Conservation (phyloP, 2,329 filamentous ascomycete genomes). For the Tolypocladium album region DNA sequence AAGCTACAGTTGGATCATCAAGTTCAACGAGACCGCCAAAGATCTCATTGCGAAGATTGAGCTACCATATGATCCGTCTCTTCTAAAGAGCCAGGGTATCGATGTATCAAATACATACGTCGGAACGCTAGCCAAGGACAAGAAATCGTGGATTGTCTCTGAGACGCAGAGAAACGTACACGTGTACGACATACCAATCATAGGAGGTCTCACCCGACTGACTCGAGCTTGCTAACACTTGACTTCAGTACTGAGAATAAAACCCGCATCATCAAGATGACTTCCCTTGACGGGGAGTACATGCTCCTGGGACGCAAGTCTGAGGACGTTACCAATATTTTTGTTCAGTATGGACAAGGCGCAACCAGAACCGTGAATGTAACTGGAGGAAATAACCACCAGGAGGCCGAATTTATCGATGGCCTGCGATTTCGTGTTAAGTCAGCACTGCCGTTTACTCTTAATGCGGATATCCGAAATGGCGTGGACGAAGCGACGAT, state of each 20-base stretch:
- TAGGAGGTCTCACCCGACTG: background rate
- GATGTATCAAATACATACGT: constrained; percentile 4
- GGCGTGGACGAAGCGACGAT: background rate
- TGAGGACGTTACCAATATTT: constrained; percentile 16
- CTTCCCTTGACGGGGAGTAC: constrained; percentile 18
- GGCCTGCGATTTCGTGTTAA: constrained; percentile 12
- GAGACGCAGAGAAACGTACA: constrained; percentile 16
- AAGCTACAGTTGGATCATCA: constrained; percentile 19
- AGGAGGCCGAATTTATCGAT: constrained; percentile 17
- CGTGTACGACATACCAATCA: background rate
- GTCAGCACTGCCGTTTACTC: background rate
- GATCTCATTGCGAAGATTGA: constrained; percentile 23
- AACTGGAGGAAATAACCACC: constrained; percentile 10
- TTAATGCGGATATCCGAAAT: constrained; percentile 2
- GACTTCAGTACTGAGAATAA: constrained; percentile 13
- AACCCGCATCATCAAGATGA: constrained; percentile 20
- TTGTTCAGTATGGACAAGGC: constrained; percentile 21
- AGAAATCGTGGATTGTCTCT: constrained; percentile 3
- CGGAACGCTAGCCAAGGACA: constrained; percentile 1
- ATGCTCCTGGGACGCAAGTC: constrained; percentile 17
- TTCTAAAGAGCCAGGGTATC: background rate
- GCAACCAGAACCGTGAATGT: constrained; percentile 17
- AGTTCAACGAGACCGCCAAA: constrained; percentile 17
- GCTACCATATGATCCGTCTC: constrained; percentile 14
- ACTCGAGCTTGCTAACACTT: too few relatives aligned